These are phyloP conservation scores for Trapa incisa DNA, from an alignment of 345 rosid species.

Conservation along the genomic window DNA sequence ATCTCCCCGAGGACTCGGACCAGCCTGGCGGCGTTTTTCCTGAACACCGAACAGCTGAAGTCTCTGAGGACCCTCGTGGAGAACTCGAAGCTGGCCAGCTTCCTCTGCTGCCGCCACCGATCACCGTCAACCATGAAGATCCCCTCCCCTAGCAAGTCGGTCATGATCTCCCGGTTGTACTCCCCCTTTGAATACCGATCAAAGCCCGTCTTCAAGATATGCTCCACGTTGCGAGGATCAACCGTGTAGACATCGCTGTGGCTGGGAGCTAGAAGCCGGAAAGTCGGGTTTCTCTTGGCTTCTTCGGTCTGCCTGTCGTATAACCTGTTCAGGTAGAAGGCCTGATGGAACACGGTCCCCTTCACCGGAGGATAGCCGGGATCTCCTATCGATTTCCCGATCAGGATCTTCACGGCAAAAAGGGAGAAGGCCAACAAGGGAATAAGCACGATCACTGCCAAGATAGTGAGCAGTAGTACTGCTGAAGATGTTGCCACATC, in stretches of 20 bases:
- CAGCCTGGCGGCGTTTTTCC: conserved; percentile 42
- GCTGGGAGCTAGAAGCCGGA: conserved; percentile 32
- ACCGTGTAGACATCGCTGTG: conserved; percentile 39
- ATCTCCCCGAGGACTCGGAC: conserved; percentile 20
- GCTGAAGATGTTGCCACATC: background rate
- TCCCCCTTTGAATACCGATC: conserved; percentile 41
- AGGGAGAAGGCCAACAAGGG: conserved; percentile 12
- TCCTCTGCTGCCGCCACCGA: conserved; percentile 75
- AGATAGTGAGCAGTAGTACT: conserved; percentile 7
- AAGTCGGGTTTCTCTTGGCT: conserved; percentile 35
- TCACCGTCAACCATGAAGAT: conserved; percentile 66
- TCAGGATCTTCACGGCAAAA: conserved; percentile 20
- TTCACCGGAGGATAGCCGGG: conserved; percentile 39
- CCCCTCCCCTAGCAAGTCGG: conserved; percentile 67
- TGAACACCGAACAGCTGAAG: conserved; percentile 53
- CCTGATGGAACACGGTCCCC: conserved; percentile 36
- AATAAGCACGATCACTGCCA: conserved; percentile 13
- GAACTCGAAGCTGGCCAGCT: conserved; percentile 66
- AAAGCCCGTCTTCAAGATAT: conserved; percentile 44
- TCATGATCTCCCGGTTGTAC: conserved; percentile 10
- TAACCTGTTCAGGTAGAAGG: conserved; percentile 30
- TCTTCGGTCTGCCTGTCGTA: conserved; percentile 45
- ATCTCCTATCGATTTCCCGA: conserved; percentile 37
- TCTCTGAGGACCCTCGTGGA: conserved; percentile 57
- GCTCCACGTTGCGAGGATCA: conserved; percentile 55